Evolutionary conservation across 1,284 basidiomycete genomes (phyloP), one percentile per base, ranked within the genome.

Genomic region (Ustilago tritici): DNA sequence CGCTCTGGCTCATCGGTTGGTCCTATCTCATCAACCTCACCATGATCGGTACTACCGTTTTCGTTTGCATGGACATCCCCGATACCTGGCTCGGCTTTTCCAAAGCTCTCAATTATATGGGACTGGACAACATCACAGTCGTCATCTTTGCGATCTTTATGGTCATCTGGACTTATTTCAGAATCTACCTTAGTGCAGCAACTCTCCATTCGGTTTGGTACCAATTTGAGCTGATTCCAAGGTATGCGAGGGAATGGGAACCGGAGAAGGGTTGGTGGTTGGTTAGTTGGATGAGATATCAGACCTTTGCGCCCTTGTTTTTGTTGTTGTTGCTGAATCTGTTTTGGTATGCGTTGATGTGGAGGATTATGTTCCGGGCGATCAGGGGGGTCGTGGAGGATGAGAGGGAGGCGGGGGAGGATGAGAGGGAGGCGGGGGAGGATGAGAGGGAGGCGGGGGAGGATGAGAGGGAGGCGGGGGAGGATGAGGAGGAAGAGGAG

Each of bases 51-150:
- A 94, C 94, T 75, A 93, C 95, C 2, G 91, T 99, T 32, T 98
- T 93, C 82, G 90, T 96, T 83, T 96, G 95, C 85, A 99, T 98
- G 96, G 96, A 99, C 88, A 90, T 96, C 38, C 95, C 95, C 3
- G 96, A 99, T 85, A 88, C 91, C 28, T 94, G 93, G 88, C 89
- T 99, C 23, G 76, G 80, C 12, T 61, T 81, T 91, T 73, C 79
- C 31, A 85, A 85, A 65, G 70, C 76, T n/a, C 66, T 85, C 66
- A 85, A 85, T 74, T 85, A 85, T 57, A 72, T 85, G 65, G 75
- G 78, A 4, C 55, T 83, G 19, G 82, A 85, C 65, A 71, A 64
- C 38, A 28, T 74, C 32, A 75, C 83, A 15, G 76, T 73, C 4
- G 61, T 66, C 35, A 65, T 81, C 56, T 85, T 84, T 63, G 73